Percentiles rank a stretch among this genome's conserved stretches.
phyloP scores from a whole-genome alignment of 2,329 filamentous ascomycete genomes.

The Colletotrichum tropicale region DNA sequence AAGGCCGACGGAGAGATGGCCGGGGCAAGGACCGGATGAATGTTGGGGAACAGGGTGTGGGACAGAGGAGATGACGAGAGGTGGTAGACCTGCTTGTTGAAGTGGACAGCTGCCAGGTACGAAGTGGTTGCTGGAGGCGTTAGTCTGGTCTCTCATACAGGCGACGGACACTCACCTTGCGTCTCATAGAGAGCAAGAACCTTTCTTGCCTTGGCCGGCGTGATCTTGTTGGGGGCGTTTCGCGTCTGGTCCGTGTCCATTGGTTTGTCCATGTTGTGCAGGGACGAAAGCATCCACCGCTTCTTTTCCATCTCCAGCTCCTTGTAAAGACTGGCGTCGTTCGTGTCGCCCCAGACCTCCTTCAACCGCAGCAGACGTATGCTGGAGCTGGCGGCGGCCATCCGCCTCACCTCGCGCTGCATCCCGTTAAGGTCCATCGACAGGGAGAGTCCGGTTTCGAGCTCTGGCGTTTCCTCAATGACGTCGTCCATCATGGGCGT shows the following conservation, averaged over 20 bases:
- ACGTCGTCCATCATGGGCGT: conserved; percentile 23
- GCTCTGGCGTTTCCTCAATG: conserved; percentile 19
- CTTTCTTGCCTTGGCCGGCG: conserved; percentile 29
- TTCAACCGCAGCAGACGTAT: conserved; percentile 60
- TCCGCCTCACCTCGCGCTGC: conserved; percentile 58
- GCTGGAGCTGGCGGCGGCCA: conserved; percentile 57
- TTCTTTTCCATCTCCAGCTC: conserved; percentile 61
- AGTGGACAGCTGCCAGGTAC: conserved; percentile 51
- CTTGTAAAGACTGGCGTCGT: conserved; percentile 52
- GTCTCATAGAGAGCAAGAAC: conserved; percentile 57
- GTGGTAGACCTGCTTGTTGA: conserved; percentile 46
- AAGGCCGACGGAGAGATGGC: conserved; percentile 37
- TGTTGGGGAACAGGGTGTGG: conserved; percentile 39
- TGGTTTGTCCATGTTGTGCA: conserved; percentile 51
- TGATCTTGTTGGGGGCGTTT: conserved; percentile 14
- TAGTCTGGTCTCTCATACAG: neutral
- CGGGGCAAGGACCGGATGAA: conserved; percentile 43
- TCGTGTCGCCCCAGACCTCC: conserved; percentile 49
- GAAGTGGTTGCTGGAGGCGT: conserved; percentile 48
- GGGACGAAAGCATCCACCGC: conserved; percentile 64
- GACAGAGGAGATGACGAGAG: conserved; percentile 48
- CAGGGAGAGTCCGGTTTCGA: conserved; percentile 25
- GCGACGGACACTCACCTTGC: conserved; percentile 42
- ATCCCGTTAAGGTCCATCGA: conserved; percentile 36
- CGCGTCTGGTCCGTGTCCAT: conserved; percentile 19